A percentile compares a stretch with the other conserved stretches of the same genome.
These are phyloP conservation scores for Madurella mycetomatis DNA, from an alignment of 2,329 filamentous ascomycete species.

Conservation along the genomic window DNA sequence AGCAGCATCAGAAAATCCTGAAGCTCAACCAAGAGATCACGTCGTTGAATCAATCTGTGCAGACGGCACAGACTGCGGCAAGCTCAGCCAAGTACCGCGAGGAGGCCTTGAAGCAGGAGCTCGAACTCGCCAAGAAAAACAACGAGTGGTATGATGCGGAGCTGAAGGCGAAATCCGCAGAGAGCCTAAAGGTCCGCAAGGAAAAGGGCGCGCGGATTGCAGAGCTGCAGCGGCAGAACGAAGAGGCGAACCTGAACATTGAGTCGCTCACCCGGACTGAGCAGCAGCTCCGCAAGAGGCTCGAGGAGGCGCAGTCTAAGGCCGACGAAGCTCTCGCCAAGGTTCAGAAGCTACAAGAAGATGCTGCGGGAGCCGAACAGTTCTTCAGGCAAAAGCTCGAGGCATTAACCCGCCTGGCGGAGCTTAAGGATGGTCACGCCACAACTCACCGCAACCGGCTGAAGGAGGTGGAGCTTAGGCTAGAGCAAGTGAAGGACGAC, in stretches of 20 bases:
- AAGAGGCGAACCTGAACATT: conserved; percentile 73
- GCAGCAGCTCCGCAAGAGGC: conserved; percentile 70
- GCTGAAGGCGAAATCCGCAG: conserved; percentile 81
- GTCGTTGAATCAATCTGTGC: conserved; percentile 74
- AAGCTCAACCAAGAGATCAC: conserved; percentile 80
- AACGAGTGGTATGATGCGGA: conserved; percentile 92
- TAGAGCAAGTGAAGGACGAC: conserved; percentile 63
- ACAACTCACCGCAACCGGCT: conserved; percentile 67
- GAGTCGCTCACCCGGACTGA: conserved; percentile 77
- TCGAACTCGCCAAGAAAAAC: conserved; percentile 82
- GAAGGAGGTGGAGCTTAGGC: conserved; percentile 60
- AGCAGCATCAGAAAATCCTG: conserved; percentile 83
- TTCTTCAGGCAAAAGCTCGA: conserved; percentile 84
- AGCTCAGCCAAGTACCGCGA: conserved; percentile 85
- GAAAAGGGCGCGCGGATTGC: conserved; percentile 89
- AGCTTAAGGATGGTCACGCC: conserved; percentile 73
- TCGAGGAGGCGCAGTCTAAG: conserved; percentile 81
- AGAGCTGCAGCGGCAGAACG: conserved; percentile 81
- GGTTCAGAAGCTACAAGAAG: conserved; percentile 81
- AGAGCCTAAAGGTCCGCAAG: conserved; percentile 85
- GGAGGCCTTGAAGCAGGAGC: conserved; percentile 82
- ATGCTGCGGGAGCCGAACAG: conserved; percentile 76
- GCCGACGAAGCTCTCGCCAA: conserved; percentile 77
- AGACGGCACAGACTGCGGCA: conserved; percentile 73
- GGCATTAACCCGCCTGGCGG: conserved; percentile 71